A percentile compares a stretch with the other conserved stretches of the same genome.
Evolutionary conservation across 768 basidiomycete genomes (phyloP).

Genomic region (Daedaleopsis nitida): DNA sequence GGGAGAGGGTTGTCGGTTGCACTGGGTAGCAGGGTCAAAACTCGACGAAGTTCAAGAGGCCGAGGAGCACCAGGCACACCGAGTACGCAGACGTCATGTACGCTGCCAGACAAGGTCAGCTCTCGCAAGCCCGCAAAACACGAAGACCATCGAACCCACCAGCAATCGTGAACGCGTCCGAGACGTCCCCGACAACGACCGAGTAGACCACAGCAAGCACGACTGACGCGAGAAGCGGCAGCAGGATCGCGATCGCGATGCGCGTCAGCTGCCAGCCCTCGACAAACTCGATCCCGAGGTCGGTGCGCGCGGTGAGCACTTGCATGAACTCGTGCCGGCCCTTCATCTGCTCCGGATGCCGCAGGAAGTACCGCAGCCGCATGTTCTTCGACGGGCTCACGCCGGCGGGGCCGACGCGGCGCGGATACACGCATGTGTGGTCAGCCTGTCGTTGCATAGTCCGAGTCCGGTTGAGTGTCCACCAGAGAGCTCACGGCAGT

Average conservation of each 20-base stretch:
- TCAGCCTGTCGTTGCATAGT: slow-evolving; percentile 18
- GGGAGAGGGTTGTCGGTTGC: too few relatives aligned
- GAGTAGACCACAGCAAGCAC: slow-evolving; percentile 17
- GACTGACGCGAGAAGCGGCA: slow-evolving; percentile 18
- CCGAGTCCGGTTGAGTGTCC: too few relatives aligned
- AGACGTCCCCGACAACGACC: slow-evolving; percentile 11
- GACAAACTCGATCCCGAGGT: slow-evolving; percentile 22
- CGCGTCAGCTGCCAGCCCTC: slow-evolving; percentile 20
- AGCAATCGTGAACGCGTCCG: slow-evolving; percentile 22
- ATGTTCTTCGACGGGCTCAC: slow-evolving; percentile 24
- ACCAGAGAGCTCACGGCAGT: not conserved
- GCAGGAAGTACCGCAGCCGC: slow-evolving; percentile 24
- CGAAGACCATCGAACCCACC: slow-evolving; percentile 11
- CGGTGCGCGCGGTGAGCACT: slow-evolving; percentile 20
- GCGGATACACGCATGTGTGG: slow-evolving; percentile 23
- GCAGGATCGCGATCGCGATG: slow-evolving; percentile 19
- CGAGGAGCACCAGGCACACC: slow-evolving; percentile 22
- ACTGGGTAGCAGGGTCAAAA: not conserved
- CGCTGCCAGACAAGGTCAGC: slow-evolving; percentile 6
- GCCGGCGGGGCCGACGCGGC: slow-evolving; percentile 17
- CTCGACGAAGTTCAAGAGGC: slow-evolving; percentile 23
- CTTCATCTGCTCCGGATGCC: slow-evolving; percentile 19
- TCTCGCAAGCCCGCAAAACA: not conserved
- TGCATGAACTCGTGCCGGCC: slow-evolving; percentile 24
- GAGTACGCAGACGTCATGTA: slow-evolving; percentile 27